phyloP scores from a whole-genome alignment of 352 stramenopile species.

The Phytophthora sojae region DNA sequence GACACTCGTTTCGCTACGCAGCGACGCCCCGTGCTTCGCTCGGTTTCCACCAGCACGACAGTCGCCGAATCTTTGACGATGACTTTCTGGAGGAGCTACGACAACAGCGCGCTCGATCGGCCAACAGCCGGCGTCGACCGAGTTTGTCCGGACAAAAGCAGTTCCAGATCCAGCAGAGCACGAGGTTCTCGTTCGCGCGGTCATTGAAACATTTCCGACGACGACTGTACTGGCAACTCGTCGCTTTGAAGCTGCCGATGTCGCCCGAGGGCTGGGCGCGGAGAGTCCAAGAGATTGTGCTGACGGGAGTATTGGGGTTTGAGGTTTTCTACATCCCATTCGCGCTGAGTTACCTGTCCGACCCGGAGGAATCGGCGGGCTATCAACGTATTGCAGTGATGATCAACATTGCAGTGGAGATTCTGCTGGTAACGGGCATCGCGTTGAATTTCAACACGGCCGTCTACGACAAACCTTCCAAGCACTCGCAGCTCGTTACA shows the following conservation, averaged over 20 bases:
- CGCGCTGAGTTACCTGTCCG: background rate
- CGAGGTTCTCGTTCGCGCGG: slow-evolving; percentile 4
- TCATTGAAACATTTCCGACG: slow-evolving; percentile 2
- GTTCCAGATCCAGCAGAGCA: background rate
- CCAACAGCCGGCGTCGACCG: background rate
- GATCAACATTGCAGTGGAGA: slow-evolving; percentile 11
- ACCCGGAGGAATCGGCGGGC: background rate
- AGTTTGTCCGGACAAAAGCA: background rate
- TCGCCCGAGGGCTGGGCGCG: background rate
- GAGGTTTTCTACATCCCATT: slow-evolving; percentile 12
- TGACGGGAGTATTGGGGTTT: slow-evolving; percentile 2
- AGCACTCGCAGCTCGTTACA: background rate
- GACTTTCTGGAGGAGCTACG: slow-evolving; percentile 6
- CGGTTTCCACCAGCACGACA: slow-evolving; percentile 9
- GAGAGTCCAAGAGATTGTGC: background rate
- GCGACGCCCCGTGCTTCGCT: background rate
- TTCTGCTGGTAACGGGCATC: slow-evolving; percentile 4
- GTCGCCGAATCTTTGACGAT: background rate
- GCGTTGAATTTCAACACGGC: slow-evolving; percentile 19
- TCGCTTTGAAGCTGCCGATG: background rate
- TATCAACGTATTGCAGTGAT: background rate
- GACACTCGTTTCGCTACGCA: background rate
- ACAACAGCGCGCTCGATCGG: background rate
- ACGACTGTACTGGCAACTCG: background rate
- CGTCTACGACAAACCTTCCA: slow-evolving; percentile 1